phyloP scores from a whole-genome alignment of 2,329 filamentous ascomycete species.

The Microsporum ferrugineum region DNA sequence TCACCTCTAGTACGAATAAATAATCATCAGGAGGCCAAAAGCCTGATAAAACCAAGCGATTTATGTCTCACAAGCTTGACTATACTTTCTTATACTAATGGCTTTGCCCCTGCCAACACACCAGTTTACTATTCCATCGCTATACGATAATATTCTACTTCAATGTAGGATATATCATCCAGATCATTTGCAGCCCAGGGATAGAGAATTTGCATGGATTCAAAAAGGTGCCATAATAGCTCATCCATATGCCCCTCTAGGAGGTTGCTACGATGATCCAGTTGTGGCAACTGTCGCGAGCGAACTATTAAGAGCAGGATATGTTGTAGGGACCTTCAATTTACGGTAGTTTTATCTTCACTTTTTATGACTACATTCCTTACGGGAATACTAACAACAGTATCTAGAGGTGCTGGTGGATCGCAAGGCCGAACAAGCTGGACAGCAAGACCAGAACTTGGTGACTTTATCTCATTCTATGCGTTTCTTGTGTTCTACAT shows the following conservation, averaged over 20 bases:
- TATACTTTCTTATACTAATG: neutral
- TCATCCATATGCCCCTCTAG: slow-evolving; percentile 82
- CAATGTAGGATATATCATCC: slow-evolving; percentile 78
- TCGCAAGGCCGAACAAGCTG: slow-evolving; percentile 75
- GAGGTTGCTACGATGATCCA: slow-evolving; percentile 72
- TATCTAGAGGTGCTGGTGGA: slow-evolving; percentile 57
- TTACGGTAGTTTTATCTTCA: slow-evolving; percentile 52
- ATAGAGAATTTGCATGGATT: slow-evolving; percentile 8
- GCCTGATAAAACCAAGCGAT: neutral
- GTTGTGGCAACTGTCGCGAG: slow-evolving; percentile 57
- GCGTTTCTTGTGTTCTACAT: slow-evolving; percentile 69
- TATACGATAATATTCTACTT: slow-evolving; percentile 64
- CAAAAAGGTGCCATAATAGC: slow-evolving; percentile 57
- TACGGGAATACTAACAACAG: neutral
- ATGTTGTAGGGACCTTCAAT: slow-evolving; percentile 77
- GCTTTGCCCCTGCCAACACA: slow-evolving; percentile 19
- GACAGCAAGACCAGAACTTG: slow-evolving; percentile 68
- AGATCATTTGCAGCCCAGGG: slow-evolving; percentile 9
- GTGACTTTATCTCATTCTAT: slow-evolving; percentile 73
- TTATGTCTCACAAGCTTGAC: neutral
- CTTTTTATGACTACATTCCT: neutral
- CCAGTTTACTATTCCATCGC: slow-evolving; percentile 68
- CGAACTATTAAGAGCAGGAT: slow-evolving; percentile 58
- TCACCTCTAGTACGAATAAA: too few relatives aligned
- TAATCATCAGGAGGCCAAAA: too few relatives aligned